Conservation (phyloP, 2,329 filamentous ascomycete genomes). For the Pleurostoma richardsiae region DNA sequence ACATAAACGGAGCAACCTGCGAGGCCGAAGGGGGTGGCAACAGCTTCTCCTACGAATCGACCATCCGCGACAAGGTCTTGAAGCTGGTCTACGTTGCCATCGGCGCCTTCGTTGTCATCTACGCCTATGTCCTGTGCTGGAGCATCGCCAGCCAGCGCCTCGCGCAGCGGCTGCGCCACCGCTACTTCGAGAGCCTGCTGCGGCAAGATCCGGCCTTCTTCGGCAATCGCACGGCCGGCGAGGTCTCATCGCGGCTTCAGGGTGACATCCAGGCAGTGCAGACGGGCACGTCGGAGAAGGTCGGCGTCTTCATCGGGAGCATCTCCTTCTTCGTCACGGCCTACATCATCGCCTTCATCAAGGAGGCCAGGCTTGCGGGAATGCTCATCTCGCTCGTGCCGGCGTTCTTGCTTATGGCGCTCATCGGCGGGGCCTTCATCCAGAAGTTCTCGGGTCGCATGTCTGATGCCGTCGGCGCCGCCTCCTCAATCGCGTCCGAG, state of each 20-base stretch:
- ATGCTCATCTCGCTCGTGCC: constrained; percentile 61
- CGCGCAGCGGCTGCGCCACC: constrained; percentile 56
- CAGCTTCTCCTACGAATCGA: constrained; percentile 24
- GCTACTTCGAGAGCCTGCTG: constrained; percentile 53
- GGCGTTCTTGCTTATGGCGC: constrained; percentile 55
- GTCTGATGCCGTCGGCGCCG: constrained; percentile 48
- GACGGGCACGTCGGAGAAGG: constrained; percentile 65
- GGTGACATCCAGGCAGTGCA: constrained; percentile 63
- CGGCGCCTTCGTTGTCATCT: constrained; percentile 59
- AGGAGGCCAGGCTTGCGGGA: constrained; percentile 55
- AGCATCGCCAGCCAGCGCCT: constrained; percentile 59
- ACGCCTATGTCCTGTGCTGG: constrained; percentile 60
- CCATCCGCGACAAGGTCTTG: constrained; percentile 53
- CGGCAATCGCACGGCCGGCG: constrained; percentile 56
- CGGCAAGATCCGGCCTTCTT: constrained; percentile 60
- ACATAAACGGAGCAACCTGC: constrained; percentile 43
- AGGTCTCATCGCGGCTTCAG: constrained; percentile 59
- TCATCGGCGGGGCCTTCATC: constrained; percentile 48
- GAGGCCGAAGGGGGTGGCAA: constrained; percentile 9
- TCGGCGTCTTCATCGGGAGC: constrained; percentile 58
- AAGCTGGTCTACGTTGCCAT: constrained; percentile 59
- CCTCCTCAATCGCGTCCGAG: constrained; percentile 59
- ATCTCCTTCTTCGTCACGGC: constrained; percentile 63
- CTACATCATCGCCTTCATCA: constrained; percentile 63
- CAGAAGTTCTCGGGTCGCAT: constrained; percentile 45